A percentile compares a stretch with the other conserved stretches of the same genome.
phyloP scores from a whole-genome alignment of 768 basidiomycete genomes.

The Lactifluus echinatus region DNA sequence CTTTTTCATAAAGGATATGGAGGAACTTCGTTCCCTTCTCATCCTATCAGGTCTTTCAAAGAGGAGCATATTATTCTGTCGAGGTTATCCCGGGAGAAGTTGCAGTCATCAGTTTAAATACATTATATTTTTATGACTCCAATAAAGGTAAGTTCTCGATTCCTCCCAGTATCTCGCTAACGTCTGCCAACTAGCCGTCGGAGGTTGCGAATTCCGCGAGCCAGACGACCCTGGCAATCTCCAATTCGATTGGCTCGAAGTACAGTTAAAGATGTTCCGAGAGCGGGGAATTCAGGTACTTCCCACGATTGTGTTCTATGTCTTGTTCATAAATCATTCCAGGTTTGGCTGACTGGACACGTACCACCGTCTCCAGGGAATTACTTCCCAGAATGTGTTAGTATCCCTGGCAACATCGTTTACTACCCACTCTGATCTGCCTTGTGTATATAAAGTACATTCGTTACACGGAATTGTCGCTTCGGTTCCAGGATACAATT shows the following conservation, averaged over 20 bases:
- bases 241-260: conserved; percentile 85
- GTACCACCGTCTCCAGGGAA: conserved; percentile 75
- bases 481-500: conserved; percentile 82
- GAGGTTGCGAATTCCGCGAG: conserved; percentile 57
- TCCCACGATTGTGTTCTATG: not conserved
- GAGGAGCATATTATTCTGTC: conserved; percentile 76
- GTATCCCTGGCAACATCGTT: conserved; percentile 25
- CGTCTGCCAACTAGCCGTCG: conserved; percentile 45
- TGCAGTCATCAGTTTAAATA: conserved; percentile 80
- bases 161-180: not conserved
- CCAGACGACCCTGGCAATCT: conserved; percentile 79
- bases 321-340: conserved; percentile 19
- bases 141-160: conserved; percentile 55
- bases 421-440: conserved; percentile 8
- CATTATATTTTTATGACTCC: conserved; percentile 85
- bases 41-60: conserved; percentile 70
- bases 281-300: conserved; percentile 62
- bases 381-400: conserved; percentile 81
- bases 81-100: conserved; percentile 72
- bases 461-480: conserved; percentile 63
- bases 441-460: conserved; percentile 37
- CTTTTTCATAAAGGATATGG: conserved; percentile 54
- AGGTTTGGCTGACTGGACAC: conserved; percentile 63
- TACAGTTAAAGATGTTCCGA: conserved; percentile 64
- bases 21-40: conserved; percentile 69